Evolutionary conservation across 208 protist genomes (phyloP).

Genomic region (Acanthamoeba royreba): DNA sequence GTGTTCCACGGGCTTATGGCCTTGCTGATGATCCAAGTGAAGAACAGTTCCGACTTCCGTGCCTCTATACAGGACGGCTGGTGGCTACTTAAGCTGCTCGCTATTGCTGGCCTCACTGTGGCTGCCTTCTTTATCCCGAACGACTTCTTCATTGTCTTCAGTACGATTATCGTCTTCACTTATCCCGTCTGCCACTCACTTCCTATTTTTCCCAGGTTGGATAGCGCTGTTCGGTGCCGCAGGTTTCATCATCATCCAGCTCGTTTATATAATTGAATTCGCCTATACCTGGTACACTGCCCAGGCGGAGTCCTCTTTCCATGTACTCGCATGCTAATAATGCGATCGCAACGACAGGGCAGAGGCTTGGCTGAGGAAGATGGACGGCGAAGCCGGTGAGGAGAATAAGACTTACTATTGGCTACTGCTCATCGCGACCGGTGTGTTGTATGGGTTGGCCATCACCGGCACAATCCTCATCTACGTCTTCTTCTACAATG

Average conservation of each 20-base stretch:
- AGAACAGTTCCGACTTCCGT: constrained; percentile 34
- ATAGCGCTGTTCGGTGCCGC: constrained; percentile 59
- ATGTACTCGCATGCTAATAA: background rate
- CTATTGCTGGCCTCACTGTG: constrained; percentile 40
- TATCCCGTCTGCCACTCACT: constrained; percentile 64
- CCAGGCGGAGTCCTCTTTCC: too few species aligned
- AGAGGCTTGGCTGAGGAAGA: background rate
- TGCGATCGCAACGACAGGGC: background rate
- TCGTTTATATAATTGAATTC: constrained; percentile 93
- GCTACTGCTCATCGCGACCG: constrained; percentile 28
- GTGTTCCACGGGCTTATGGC: constrained; percentile 61
- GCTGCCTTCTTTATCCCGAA: constrained; percentile 72
- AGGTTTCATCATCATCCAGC: constrained; percentile 68
- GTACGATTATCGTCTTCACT: constrained; percentile 15
- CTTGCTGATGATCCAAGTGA: constrained; percentile 60
- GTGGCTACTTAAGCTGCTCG: constrained; percentile 64
- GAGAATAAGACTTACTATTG: background rate
- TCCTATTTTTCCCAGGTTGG: constrained; percentile 38
- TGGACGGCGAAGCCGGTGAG: background rate
- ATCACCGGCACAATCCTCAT: constrained; percentile 72
- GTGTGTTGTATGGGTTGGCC: background rate
- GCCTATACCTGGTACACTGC: constrained; percentile 85
- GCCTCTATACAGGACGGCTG: constrained; percentile 63
- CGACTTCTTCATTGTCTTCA: constrained; percentile 59
- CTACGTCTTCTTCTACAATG: constrained; percentile 63